phyloP scores from a whole-genome alignment of 345 rosid genomes.

The Populus simonii region DNA sequence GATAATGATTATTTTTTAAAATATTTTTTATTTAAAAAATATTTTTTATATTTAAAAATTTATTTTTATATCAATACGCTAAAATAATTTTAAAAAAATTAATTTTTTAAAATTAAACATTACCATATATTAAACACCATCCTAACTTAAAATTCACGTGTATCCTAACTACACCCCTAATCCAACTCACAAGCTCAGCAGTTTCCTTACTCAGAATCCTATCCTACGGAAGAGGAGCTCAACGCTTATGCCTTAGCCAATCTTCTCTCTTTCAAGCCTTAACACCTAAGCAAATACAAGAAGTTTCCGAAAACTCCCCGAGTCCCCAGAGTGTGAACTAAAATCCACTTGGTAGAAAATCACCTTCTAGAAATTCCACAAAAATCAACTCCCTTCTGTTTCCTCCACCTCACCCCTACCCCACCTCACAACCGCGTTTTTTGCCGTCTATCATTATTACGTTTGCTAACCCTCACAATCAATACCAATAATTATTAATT shows the following conservation, averaged over 20 bases:
- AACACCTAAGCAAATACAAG: conserved; percentile 14
- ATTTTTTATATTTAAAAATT: no score
- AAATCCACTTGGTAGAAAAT: background rate
- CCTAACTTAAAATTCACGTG: background rate
- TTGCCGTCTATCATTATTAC: conserved; percentile 8
- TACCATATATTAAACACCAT: no score
- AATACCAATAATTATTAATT: background rate
- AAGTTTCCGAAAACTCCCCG: background rate
- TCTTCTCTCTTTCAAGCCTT: conserved; percentile 15
- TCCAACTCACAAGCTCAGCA: background rate
- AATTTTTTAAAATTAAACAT: no score
- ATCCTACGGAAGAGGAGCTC: background rate
- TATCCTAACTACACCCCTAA: background rate
- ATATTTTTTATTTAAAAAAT: no score
- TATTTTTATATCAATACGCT: no score
- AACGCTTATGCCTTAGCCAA: background rate
- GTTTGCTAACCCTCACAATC: conserved; percentile 5
- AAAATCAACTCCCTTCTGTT: background rate
- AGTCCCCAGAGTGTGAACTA: conserved; percentile 21
- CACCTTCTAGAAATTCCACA: conserved; percentile 29
- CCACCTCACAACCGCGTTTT: conserved; percentile 37
- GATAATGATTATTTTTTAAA: no score
- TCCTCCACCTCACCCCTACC: conserved; percentile 20
- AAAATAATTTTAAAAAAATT: no score
- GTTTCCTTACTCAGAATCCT: no score